phyloP scores from a whole-genome alignment of 345 rosid species.

The Rhodamnia rubescens region DNA sequence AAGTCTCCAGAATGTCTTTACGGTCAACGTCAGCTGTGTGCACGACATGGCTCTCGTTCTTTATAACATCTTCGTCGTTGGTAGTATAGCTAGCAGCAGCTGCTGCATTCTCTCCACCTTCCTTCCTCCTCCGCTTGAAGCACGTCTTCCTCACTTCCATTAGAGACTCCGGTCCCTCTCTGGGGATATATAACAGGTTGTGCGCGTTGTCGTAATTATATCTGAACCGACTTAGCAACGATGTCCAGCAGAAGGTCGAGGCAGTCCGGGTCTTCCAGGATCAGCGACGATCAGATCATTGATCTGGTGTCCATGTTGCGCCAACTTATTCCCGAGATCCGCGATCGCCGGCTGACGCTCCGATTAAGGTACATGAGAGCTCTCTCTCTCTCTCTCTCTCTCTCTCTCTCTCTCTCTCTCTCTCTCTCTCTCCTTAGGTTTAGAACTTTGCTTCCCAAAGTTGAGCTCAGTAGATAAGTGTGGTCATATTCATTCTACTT shows the following conservation, averaged over 20 bases:
- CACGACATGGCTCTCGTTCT: conserved; percentile 9
- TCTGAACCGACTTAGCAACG: neutral
- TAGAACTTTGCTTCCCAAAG: neutral
- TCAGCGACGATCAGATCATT: conserved; percentile 82
- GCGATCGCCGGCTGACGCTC: conserved; percentile 43
- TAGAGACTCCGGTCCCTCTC: neutral
- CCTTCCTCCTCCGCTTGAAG: neutral
- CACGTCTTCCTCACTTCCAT: neutral
- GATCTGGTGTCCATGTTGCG: conserved; percentile 76
- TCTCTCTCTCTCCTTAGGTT: neutral
- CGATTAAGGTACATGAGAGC: conserved; percentile 38
- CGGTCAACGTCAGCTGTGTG: neutral
- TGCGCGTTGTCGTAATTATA: neutral
- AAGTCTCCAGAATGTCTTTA: neutral
- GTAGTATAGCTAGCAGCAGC: neutral
- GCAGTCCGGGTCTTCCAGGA: conserved; percentile 59
- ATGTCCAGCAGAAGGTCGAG: conserved; percentile 96
- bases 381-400: neutral
- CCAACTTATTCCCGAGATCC: conserved; percentile 82
- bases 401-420: neutral
- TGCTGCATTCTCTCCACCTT: neutral
- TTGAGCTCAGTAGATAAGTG: neutral
- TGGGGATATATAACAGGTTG: neutral
- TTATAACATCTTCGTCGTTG: conserved; percentile 11
- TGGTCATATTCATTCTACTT: neutral